Base-by-base conservation (phyloP, 2,329 filamentous ascomycete genomes). In the Aspergillus chevalieri region DNA sequence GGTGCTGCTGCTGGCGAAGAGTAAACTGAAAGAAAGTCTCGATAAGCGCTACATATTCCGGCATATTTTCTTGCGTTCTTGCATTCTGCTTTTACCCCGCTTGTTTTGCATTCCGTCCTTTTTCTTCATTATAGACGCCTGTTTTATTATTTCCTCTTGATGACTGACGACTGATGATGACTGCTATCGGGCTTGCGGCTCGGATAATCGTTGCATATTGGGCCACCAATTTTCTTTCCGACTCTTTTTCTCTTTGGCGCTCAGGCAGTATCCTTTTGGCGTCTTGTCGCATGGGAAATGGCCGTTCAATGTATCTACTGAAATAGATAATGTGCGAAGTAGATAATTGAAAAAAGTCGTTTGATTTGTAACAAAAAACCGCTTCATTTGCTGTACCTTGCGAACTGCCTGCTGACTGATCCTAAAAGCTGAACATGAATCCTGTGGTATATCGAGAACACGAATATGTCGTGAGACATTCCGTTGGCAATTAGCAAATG, bases 231-330 rank as follows among this genome's bases (percentile, higher is more conserved):
- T 44, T 15, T 21, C 6, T 36, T 44, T 14, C 14, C 12, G n/a
- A 28, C 15, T 26, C 12, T 44, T n/a, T 14, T 21, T 34, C 21
- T 41, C 15, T 44, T 47, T 39, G 15, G 45, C 7, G 22, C 44
- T 46, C 46, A 24, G 30, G 43, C 41, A 38, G 30, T 39, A 7
- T 41, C 15, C 15, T 47, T 48, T 41, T 17, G 45, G 30, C 21
- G 34, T 44, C 38, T 47, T 49, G 49, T 47, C 49, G 50, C 55
- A 47, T 52, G 43, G 30, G 49, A 44, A 15, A 30, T 39, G 46
- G 44, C 24, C 43, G 47, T 21, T 33, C 21, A 17, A 30, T 44
- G 21, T 46, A 15, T 52, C 51, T 51, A 47, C 44, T 51, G 36
- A 46, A 15, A 30, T 26, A 44, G 22, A 44, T 28, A 44, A 28